Conservation (phyloP, 2,329 filamentous ascomycete genomes). For the Fusarium dimerum region DNA sequence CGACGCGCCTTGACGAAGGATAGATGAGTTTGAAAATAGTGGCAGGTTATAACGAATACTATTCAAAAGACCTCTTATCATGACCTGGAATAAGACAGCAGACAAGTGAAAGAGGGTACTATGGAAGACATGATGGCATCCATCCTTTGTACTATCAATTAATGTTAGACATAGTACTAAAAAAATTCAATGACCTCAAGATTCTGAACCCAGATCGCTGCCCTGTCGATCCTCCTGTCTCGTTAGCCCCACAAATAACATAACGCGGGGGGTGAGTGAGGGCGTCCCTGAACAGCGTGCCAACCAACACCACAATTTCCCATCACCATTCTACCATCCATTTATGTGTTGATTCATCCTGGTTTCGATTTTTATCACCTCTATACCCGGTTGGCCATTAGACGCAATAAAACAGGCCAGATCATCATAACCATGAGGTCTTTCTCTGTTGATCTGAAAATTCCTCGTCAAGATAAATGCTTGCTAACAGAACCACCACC, state of each 20-base stretch:
- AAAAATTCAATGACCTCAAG: slow-evolving; percentile 22
- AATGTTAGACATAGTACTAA: no score
- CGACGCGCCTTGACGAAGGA: background rate
- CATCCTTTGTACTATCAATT: background rate
- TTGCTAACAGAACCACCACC: no score
- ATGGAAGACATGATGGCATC: no score
- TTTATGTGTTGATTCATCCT: background rate
- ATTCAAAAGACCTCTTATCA: background rate
- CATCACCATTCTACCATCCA: background rate
- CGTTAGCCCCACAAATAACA: background rate
- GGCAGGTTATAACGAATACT: no score
- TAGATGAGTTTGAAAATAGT: no score
- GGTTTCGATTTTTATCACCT: no score
- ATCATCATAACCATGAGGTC: no score
- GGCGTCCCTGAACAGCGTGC: background rate
- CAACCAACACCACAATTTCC: background rate
- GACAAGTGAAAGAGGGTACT: background rate
- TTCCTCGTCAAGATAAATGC: no score
- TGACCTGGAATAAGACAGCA: background rate
- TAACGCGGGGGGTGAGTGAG: background rate
- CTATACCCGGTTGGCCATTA: no score
- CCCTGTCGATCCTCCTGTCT: background rate
- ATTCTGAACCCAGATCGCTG: slow-evolving; percentile 20
- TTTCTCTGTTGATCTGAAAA: no score
- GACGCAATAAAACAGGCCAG: no score